Conservation (phyloP, 2,329 filamentous ascomycete species). For the Fusarium multiceps region DNA sequence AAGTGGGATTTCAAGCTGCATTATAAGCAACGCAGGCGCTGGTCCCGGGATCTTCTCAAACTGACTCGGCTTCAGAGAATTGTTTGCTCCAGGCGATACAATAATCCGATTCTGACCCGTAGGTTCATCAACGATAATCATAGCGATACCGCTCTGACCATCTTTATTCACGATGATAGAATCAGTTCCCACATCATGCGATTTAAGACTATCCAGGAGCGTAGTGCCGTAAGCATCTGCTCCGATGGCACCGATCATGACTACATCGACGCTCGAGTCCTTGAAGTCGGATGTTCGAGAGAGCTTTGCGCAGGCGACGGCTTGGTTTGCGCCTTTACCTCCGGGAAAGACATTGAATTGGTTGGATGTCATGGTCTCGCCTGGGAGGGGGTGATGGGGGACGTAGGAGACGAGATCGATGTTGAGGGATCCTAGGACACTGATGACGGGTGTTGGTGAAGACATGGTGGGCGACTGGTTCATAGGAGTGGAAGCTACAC, state of each 20-base stretch:
- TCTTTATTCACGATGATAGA: conserved; percentile 59
- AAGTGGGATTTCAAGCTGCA: conserved; percentile 81
- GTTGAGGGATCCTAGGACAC: conserved; percentile 92
- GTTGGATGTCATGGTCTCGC: conserved; percentile 86
- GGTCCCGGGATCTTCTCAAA: conserved; percentile 50
- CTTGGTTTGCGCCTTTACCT: conserved; percentile 96
- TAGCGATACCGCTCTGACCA: conserved; percentile 68
- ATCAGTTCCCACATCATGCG: conserved; percentile 70
- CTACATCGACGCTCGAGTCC: conserved; percentile 58
- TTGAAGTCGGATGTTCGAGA: conserved; percentile 64
- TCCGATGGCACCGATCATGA: conserved; percentile 83
- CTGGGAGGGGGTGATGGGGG: conserved; percentile 82
- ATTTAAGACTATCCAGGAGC: conserved; percentile 66
- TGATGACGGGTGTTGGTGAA: conserved; percentile 61
- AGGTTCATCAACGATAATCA: conserved; percentile 79
- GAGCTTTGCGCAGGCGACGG: conserved; percentile 85
- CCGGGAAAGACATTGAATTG: conserved; percentile 84
- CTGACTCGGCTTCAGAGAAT: conserved; percentile 55
- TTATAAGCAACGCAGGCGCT: conserved; percentile 71
- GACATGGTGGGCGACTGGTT: neutral
- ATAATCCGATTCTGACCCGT: conserved; percentile 84
- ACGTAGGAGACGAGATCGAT: conserved; percentile 92
- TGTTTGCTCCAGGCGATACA: conserved; percentile 77
- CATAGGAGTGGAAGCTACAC: neutral
- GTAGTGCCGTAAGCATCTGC: conserved; percentile 72